phyloP scores from a whole-genome alignment of 345 rosid genomes.

The Acer campestre region DNA sequence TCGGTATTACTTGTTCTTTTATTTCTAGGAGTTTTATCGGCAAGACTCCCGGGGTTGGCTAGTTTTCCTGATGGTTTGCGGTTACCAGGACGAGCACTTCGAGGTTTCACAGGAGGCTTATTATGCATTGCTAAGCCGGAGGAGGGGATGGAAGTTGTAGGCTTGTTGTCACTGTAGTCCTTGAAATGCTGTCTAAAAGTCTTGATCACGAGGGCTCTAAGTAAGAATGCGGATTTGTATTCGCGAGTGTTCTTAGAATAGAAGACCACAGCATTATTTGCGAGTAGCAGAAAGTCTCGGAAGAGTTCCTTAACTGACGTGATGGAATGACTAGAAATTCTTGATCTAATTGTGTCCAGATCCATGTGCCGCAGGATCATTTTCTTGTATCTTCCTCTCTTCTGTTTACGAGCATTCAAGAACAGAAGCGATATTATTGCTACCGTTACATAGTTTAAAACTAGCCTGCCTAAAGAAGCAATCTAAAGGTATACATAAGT shows the following conservation, averaged over 20 bases:
- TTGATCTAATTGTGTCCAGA: slow-evolving; percentile 65
- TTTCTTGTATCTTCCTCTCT: slow-evolving; percentile 87
- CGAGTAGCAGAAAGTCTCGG: slow-evolving; percentile 69
- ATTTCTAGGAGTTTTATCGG: slow-evolving; percentile 33
- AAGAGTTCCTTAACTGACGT: slow-evolving; percentile 61
- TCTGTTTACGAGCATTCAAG: slow-evolving; percentile 41
- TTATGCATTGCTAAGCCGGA: slow-evolving; percentile 30
- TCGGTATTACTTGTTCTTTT: slow-evolving; percentile 29
- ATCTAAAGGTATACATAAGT: not conserved
- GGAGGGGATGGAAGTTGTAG: slow-evolving; percentile 25
- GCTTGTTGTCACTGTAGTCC: slow-evolving; percentile 32
- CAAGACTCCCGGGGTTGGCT: slow-evolving; percentile 24
- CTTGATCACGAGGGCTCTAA: slow-evolving; percentile 57
- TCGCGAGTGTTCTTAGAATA: slow-evolving; percentile 82
- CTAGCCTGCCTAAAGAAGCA: not conserved
- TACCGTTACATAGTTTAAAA: not conserved
- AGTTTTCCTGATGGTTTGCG: slow-evolving; percentile 25
- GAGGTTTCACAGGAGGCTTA: slow-evolving; percentile 45
- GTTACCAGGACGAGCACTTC: slow-evolving; percentile 34
- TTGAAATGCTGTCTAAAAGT: slow-evolving; percentile 47
- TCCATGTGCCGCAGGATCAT: slow-evolving; percentile 73
- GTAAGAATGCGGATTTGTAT: slow-evolving; percentile 64
- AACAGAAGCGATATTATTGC: slow-evolving; percentile 7
- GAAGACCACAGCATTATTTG: slow-evolving; percentile 75
- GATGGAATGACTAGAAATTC: slow-evolving; percentile 45